Evolutionary conservation across 2,329 filamentous ascomycete species (phyloP).

Genomic region (Fusarium nurragi): DNA sequence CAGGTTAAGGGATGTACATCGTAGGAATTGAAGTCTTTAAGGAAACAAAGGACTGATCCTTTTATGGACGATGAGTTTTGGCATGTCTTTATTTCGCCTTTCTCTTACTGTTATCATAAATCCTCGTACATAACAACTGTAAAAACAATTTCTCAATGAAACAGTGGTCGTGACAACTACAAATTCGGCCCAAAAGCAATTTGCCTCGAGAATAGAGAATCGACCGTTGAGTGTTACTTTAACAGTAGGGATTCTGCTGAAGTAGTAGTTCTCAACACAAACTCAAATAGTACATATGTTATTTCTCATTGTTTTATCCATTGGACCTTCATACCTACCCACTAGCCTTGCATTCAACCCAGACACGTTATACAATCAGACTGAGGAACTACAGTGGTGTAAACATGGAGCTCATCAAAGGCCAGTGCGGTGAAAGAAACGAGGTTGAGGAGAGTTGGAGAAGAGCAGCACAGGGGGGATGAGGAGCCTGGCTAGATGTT

Average conservation of each 20-base stretch:
- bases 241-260: background rate
- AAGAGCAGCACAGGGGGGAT: no score
- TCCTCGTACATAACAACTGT: background rate
- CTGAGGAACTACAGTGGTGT: no score
- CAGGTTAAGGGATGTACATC: conserved; percentile 30
- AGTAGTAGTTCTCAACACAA: no score
- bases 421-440: no score
- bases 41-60: background rate
- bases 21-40: conserved; percentile 17
- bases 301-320: no score
- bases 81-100: background rate
- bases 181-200: background rate
- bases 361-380: no score
- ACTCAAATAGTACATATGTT: no score
- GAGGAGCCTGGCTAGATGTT: no score
- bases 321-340: no score
- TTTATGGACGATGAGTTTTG: background rate
- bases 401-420: no score
- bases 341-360: no score
- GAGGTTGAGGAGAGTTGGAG: no score
- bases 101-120: background rate
- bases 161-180: background rate
- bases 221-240: background rate
- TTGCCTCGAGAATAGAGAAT: background rate
- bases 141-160: background rate